Base-by-base conservation (phyloP, 495 filamentous ascomycete species). In the Xylaria acuta region DNA sequence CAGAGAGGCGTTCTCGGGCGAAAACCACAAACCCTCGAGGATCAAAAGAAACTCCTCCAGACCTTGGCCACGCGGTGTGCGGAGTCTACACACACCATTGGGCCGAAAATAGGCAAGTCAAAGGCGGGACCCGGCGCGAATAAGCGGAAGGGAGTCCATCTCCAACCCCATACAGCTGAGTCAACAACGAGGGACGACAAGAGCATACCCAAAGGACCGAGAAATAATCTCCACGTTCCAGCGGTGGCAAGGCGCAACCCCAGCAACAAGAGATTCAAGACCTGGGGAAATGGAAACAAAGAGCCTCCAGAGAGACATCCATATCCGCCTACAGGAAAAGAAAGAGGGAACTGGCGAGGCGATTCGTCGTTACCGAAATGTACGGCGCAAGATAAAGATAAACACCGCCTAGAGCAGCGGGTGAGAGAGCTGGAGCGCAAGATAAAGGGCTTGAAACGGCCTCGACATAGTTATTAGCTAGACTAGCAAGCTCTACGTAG, bases 391-490 rank as follows among this genome's bases (percentile, higher is more conserved):
- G 34, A 62, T n/a, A 11, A 8, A 34, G 54, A 58, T 34, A 53
- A 53, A 12, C 3, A 27, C 27, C n/a, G 11, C 25, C 11, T 64
- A 14, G 60, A 64, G 12, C 60, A 45, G 40, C 36, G 60, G 60
- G 38, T 64, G 25, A 64, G 38, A 27, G 38, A 64, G 5, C 60
- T 64, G 8, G 60, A 64, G 40, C 60, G 25, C 25, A 30, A n/a
- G 22, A 43, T 64, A 32, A 20, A 43, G 3, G n/a, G 12, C 25
- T 3, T 41, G 5, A 62, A 22, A 45, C 38, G 22, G 14, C 60
- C 40, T 5, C 40, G 25, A 30, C 20, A 22, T 30, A 27, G 16
- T 30, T 45, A 27, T 40, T 59, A 34, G 32, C 16, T 59, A 59
- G 3, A 27, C 11, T 59, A 34, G 30, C 30, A 32, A 32, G 27